Percentiles rank a stretch among this genome's conserved stretches.
Conservation (phyloP, 495 filamentous ascomycete genomes). For the Hypoxylon lienhwacheense region DNA sequence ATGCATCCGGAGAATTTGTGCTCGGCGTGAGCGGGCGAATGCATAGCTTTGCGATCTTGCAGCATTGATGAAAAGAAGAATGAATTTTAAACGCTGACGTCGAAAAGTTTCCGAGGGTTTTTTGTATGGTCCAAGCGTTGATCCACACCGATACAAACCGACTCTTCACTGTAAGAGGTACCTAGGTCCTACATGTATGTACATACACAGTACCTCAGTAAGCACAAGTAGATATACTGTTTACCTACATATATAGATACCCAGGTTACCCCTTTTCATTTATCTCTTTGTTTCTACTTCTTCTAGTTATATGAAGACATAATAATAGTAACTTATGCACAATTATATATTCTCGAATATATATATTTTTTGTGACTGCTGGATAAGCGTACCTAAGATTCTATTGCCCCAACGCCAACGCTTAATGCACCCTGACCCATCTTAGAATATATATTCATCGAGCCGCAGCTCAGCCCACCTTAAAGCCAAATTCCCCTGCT, state of each 20-base stretch:
- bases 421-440: conserved; percentile 21
- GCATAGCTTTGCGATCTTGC: conserved; percentile 30
- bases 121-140: conserved; percentile 32
- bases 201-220: neutral
- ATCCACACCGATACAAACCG: neutral
- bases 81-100: conserved; percentile 10
- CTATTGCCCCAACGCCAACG: conserved; percentile 14
- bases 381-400: neutral
- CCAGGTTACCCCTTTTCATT: too few relatives aligned
- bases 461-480: conserved; percentile 6
- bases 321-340: neutral
- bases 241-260: neutral
- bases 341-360: too few relatives aligned
- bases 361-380: too few relatives aligned
- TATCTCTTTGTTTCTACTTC: too few relatives aligned
- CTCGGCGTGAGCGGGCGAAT: conserved; percentile 39
- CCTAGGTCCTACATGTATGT: neutral
- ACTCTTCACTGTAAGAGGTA: conserved; percentile 4
- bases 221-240: neutral
- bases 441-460: conserved; percentile 31
- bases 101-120: conserved; percentile 5
- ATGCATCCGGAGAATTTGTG: conserved; percentile 49
- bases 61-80: conserved; percentile 2
- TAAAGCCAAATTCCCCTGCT: conserved; percentile 14
- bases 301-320: too few relatives aligned